Conservation (phyloP, 306 rosid species). For the Prinsepia uniflora region DNA sequence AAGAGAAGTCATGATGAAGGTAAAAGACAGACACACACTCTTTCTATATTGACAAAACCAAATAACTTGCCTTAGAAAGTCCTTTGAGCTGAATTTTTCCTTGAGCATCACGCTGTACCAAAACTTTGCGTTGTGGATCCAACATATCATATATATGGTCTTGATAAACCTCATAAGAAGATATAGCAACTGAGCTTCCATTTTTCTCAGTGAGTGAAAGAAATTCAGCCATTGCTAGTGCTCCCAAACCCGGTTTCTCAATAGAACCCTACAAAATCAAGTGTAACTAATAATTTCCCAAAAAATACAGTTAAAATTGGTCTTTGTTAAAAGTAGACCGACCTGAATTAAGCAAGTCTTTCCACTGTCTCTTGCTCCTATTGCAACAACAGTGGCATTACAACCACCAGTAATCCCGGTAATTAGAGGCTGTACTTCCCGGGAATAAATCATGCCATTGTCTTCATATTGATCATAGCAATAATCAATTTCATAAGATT, state of each 20-base stretch:
- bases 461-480: constrained; percentile 64
- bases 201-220: constrained; percentile 52
- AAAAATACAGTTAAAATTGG: neutral
- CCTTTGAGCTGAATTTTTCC: constrained; percentile 81
- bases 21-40: neutral
- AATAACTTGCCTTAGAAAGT: constrained; percentile 53
- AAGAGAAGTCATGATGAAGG: constrained; percentile 3
- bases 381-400: constrained; percentile 65
- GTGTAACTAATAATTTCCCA: neutral
- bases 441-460: constrained; percentile 44
- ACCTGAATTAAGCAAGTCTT: constrained; percentile 79
- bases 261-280: constrained; percentile 59
- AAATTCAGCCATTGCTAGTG: constrained; percentile 55
- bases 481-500: constrained; percentile 51
- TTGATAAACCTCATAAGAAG: constrained; percentile 72
- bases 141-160: constrained; percentile 71
- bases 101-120: constrained; percentile 54
- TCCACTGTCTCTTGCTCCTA: constrained; percentile 87
- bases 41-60: neutral
- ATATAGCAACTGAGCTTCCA: constrained; percentile 47
- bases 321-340: constrained; percentile 4
- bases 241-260: constrained; percentile 68
- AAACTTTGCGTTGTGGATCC: constrained; percentile 56
- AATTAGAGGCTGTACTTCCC: constrained; percentile 68
- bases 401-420: constrained; percentile 59